phyloP scores from a whole-genome alignment of 2,329 filamentous ascomycete genomes.

The Canariomyces notabilis region DNA sequence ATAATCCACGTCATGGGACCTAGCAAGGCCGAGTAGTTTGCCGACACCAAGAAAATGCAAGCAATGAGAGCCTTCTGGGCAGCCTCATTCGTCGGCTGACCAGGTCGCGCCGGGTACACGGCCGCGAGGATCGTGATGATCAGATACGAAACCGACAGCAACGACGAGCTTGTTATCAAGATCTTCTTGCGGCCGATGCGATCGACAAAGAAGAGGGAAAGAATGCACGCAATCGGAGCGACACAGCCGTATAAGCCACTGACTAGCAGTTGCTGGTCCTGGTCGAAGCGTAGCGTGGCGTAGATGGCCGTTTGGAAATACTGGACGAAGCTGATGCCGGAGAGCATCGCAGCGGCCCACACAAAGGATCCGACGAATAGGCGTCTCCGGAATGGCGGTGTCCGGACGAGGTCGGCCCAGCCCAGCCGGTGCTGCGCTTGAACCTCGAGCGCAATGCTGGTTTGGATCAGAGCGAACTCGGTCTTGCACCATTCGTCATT shows the following conservation, averaged over 20 bases:
- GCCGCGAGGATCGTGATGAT: conserved; percentile 38
- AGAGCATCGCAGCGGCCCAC: conserved; percentile 39
- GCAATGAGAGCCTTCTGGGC: conserved; percentile 37
- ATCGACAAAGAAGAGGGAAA: conserved; percentile 37
- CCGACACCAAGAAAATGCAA: conserved; percentile 38
- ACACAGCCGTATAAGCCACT: conserved; percentile 38
- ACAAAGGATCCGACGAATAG: conserved; percentile 38
- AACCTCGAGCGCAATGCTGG: conserved; percentile 33
- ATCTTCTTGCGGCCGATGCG: conserved; percentile 34
- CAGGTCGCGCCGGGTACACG: conserved; percentile 32
- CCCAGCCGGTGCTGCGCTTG: conserved; percentile 27
- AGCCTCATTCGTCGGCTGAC: conserved; percentile 33
- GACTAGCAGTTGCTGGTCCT: conserved; percentile 35
- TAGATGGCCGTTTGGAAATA: conserved; percentile 41
- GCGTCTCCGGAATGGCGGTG: conserved; percentile 32
- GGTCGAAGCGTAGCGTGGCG: conserved; percentile 34
- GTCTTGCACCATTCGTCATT: conserved; percentile 35
- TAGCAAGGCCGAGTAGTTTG: conserved; percentile 34
- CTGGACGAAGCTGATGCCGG: conserved; percentile 39
- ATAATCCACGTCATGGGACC: conserved; percentile 41
- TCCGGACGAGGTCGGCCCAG: conserved; percentile 33
- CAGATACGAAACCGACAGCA: conserved; percentile 34
- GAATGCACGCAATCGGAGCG: conserved; percentile 33
- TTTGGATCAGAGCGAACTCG: conserved; percentile 33
- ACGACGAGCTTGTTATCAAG: conserved; percentile 32